phyloP scores from a whole-genome alignment of 192 early-diverging fungal genomes.

The Podila clonocystis region DNA sequence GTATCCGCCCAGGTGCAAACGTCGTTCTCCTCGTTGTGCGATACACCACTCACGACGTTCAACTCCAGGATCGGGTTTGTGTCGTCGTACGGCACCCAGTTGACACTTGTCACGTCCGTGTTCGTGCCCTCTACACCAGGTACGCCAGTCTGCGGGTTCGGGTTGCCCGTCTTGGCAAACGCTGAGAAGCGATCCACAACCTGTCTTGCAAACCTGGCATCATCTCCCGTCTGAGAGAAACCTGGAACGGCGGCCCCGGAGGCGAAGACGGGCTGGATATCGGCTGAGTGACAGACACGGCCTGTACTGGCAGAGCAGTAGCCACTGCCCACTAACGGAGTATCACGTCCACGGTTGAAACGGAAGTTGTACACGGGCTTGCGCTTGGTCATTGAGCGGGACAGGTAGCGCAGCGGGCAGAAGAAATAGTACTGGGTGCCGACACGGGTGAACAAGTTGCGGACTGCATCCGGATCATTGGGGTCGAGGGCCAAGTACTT shows the following conservation, averaged over 20 bases:
- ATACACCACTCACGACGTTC: slow-evolving; percentile 19
- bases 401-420: slow-evolving; percentile 34
- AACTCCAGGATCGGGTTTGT: slow-evolving; percentile 14
- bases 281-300: slow-evolving; percentile 26
- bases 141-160: slow-evolving; percentile 21
- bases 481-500: slow-evolving; percentile 12
- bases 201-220: slow-evolving; percentile 53
- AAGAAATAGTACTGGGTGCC: slow-evolving; percentile 34
- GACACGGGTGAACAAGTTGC: slow-evolving; percentile 8
- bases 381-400: slow-evolving; percentile 22
- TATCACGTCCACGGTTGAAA: slow-evolving; percentile 39
- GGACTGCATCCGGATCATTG: slow-evolving; percentile 14
- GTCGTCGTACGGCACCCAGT: slow-evolving; percentile 21
- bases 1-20: slow-evolving; percentile 10
- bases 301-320: slow-evolving; percentile 12
- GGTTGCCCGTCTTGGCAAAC: slow-evolving; percentile 55
- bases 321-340: background rate
- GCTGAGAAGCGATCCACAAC: slow-evolving; percentile 35
- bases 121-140: slow-evolving; percentile 13
- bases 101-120: slow-evolving; percentile 19
- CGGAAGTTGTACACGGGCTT: slow-evolving; percentile 31
- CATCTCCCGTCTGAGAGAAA: slow-evolving; percentile 20
- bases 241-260: slow-evolving; percentile 8
- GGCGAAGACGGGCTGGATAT: slow-evolving; percentile 26
- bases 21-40: slow-evolving; percentile 17